Evolutionary conservation across 140 eudicot genomes (phyloP).

Genomic region (Bidens hawaiensis): DNA sequence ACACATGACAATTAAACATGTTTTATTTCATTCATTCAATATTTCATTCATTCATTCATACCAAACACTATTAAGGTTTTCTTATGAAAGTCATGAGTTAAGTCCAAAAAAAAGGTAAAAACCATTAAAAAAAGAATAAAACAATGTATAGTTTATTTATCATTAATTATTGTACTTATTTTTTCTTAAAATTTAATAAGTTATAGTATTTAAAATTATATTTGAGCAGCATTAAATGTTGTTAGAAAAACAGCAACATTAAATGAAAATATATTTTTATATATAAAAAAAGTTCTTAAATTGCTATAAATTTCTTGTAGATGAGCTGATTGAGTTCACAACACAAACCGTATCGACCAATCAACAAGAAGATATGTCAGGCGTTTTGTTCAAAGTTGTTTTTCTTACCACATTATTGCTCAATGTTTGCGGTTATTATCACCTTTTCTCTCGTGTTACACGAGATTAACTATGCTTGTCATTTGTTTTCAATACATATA

Average conservation of each 20-base stretch:
- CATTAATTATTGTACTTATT: no score
- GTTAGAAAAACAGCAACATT: no score
- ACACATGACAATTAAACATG: no score
- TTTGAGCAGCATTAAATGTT: no score
- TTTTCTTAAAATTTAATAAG: no score
- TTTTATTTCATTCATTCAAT: no score
- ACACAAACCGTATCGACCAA: background rate
- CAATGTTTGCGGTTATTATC: background rate
- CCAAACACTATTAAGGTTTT: no score
- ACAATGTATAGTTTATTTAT: no score
- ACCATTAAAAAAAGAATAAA: no score
- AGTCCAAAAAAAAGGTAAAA: no score
- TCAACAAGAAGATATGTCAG: background rate
- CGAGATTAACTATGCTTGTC: background rate
- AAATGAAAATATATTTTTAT: background rate
- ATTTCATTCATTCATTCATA: no score
- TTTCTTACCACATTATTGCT: conserved; percentile 3
- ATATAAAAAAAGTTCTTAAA: background rate
- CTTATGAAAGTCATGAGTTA: no score
- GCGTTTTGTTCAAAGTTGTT: background rate
- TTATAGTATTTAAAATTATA: background rate
- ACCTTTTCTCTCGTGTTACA: background rate
- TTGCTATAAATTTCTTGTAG: background rate
- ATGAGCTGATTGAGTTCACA: background rate
- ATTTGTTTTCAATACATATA: background rate